Base-by-base conservation (phyloP, 2,329 filamentous ascomycete species). In the Aureobasidium mangrovei region DNA sequence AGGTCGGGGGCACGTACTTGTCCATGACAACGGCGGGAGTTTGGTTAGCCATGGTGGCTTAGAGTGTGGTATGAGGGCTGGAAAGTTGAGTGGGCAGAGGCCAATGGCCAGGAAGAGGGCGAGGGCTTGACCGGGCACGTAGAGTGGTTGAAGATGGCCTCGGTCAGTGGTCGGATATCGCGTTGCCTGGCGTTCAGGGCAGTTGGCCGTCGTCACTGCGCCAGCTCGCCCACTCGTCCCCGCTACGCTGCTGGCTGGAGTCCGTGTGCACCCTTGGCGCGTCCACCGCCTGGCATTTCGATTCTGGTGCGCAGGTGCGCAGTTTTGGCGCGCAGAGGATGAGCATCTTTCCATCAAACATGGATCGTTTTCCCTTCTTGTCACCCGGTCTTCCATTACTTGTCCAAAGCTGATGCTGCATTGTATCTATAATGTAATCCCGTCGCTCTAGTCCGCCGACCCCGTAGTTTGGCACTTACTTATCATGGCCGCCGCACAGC, bases 11-110 rank as follows among this genome's bases (percentile, higher is more conserved):
- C 66, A 81, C 89, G 76, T 85, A 96, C 93, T 98, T 98, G 93
- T 98, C 93, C 91, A 98, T 98, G 89, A 98, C 93, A 96, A 98
- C 93, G 88, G 93, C 93, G 67, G 93, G 93, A 71, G 93, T 97
- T 83, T 97, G 91, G 77, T 87, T 86, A 70, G 93, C 91, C 93
- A 98, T 98, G 65, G 70, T 77, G 64, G 62, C 60, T 39, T 10
- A 29, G n/a, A 35, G 12, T 10, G 24, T 27, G 27, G 29, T 18
- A 7, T 28, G 44, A 18, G 18, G 44, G 18, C 26, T 35, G 36
- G 12, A 9, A 38, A 33, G 26, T 7, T 24, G 24, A 9, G 32
- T 32, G 4, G 51, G 18, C 51, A 24, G 33, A 35, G 47, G 35
- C 8, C 46, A 49, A 49, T 49, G 35, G 35, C 24, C 46, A 31